A percentile compares a stretch with the other conserved stretches of the same genome.
Conservation (phyloP, 768 basidiomycete species). For the Tubosaeta sp. region DNA sequence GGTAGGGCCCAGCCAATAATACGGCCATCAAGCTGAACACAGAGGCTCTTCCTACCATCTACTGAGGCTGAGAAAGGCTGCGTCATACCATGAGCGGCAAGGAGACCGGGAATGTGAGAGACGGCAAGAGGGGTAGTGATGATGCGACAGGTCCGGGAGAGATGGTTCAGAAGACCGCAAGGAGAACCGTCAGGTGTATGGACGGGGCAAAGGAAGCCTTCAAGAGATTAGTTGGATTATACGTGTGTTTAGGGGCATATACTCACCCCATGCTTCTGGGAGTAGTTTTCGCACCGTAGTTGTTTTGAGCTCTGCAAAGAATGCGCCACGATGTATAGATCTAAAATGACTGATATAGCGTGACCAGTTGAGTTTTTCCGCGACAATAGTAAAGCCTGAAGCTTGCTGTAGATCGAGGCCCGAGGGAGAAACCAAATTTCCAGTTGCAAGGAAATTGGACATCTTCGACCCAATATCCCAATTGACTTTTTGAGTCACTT, state of each 20-base stretch:
- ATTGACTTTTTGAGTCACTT: conserved; percentile 71
- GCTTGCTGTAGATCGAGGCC: conserved; percentile 97
- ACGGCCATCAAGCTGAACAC: conserved; percentile 92
- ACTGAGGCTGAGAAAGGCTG: conserved; percentile 77
- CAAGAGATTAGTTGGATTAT: conserved; percentile 6
- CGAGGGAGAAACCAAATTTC: conserved; percentile 90
- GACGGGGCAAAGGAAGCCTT: conserved; percentile 93
- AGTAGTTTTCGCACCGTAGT: conserved; percentile 94
- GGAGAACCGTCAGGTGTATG: conserved; percentile 98
- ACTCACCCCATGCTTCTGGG: conserved; percentile 95
- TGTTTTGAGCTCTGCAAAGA: conserved; percentile 98
- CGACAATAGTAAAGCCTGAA: conserved; percentile 97
- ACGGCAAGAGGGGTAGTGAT: conserved; percentile 73
- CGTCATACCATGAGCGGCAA: conserved; percentile 91
- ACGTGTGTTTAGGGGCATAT: neutral
- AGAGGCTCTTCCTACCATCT: conserved; percentile 77
- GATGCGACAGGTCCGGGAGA: conserved; percentile 90
- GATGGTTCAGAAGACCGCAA: conserved; percentile 95
- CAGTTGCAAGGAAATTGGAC: conserved; percentile 94
- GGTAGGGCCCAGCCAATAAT: conserved; percentile 92
- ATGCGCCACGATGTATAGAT: conserved; percentile 97
- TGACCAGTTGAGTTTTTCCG: conserved; percentile 98
- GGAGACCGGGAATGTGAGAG: conserved; percentile 74
- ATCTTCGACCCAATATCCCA: conserved; percentile 90
- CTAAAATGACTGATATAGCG: conserved; percentile 98